Base-by-base conservation (phyloP, 108 stramenopile species). In the Epithemia pelagica region DNA sequence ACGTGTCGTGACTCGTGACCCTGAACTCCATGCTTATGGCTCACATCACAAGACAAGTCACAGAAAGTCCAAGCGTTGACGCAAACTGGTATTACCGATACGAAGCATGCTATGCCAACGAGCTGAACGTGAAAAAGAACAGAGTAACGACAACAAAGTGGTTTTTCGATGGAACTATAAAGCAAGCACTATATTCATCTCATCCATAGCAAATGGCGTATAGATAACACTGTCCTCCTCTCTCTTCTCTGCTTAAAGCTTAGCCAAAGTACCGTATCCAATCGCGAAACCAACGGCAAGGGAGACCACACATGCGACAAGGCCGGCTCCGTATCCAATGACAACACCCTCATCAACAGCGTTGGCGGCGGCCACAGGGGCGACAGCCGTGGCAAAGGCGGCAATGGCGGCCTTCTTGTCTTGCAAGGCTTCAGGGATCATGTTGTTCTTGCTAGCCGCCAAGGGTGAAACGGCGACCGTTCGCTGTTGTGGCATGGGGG, bases 221-320 rank as follows among this genome's bases (percentile, higher is more conserved):
- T n/a, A n/a, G n/a, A n/a, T n/a, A n/a, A n/a, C n/a, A n/a, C n/a
- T n/a, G n/a, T n/a, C n/a, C n/a, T n/a, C n/a, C n/a, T n/a, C n/a
- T n/a, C n/a, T 46, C 5, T 46, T 15, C 37, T 46, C 15, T 28
- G 21, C 79, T 88, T 88, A 91, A 76, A 80, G 90, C 87, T 91
- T 91, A 68, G 82, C 84, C 74, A 91, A 86, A 65, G 90, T 91
- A 79, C 90, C 90, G 72, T 91, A 91, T 78, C 90, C 90, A 70
- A 91, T 91, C 76, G 87, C 78, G 77, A 91, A 91, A 63, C 90
- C 90, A 76, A 91, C 90, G 54, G 90, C 90, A 29, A 91, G 74
- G 30, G 85, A 87, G 61, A 91, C 90, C 72, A 91, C 83, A 68
- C 90, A 91, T 15, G 90, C 90, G 56, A 91, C 90, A 56, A 91